These are phyloP conservation scores for Sideroxylon spinosum DNA, from an alignment of 179 eudicot genomes.

Conservation along the genomic window DNA sequence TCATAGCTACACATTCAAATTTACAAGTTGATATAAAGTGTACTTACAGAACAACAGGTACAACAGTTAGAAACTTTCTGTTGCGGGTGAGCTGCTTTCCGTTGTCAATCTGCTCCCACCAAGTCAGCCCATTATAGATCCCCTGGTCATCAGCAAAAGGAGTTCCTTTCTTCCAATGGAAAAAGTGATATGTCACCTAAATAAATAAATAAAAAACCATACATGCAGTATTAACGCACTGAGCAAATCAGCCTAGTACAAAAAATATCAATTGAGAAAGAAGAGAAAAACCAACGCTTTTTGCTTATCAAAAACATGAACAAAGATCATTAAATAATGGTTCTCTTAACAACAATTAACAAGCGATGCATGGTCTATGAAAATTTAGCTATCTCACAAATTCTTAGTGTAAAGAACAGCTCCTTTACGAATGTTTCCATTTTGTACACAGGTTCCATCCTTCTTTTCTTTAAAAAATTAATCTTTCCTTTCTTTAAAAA, in stretches of 20 bases:
- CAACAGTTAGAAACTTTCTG: constrained; percentile 24
- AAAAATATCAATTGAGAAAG: not conserved
- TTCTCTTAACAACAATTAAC: not conserved
- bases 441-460: no score
- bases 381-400: not conserved
- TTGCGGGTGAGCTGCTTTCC: constrained; percentile 29
- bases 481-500: no score
- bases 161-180: constrained; percentile 29
- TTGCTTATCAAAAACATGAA: not conserved
- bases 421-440: no score
- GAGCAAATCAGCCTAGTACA: not conserved
- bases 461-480: no score
- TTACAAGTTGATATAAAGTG: not conserved
- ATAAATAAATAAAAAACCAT: not conserved
- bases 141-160: constrained; percentile 29
- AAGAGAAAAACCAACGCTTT: not conserved
- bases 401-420: not conserved
- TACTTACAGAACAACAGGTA: constrained; percentile 25
- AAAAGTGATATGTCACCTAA: constrained; percentile 26
- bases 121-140: constrained; percentile 23
- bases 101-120: constrained; percentile 28
- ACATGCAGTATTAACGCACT: not conserved
- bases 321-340: not conserved
- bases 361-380: not conserved
- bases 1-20: not conserved